Percentiles rank a stretch among this genome's conserved stretches.
These are phyloP conservation scores for Dactylellina leptospora DNA, from an alignment of 2,329 filamentous ascomycete genomes.

Conservation along the genomic window DNA sequence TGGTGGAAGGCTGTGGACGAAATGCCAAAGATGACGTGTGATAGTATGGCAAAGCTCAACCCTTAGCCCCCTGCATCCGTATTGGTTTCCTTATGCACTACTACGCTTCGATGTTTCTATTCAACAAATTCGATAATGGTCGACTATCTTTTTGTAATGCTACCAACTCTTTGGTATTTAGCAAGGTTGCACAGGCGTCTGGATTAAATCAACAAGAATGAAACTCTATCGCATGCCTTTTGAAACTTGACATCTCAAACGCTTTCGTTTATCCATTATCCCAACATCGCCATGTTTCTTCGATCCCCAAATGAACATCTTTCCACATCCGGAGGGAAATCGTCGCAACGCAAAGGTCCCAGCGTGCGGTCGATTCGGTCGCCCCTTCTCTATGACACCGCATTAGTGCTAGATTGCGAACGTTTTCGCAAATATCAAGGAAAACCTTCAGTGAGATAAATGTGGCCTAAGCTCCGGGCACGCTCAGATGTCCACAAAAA, in stretches of 20 bases:
- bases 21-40: constrained; percentile 51
- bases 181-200: too few species aligned
- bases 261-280: too few species aligned
- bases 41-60: constrained; percentile 42
- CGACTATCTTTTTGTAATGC: too few species aligned
- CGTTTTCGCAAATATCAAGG: constrained; percentile 30
- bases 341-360: constrained; percentile 29
- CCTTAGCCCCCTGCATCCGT: too few species aligned
- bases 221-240: too few species aligned
- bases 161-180: too few species aligned
- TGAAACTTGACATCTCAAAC: too few species aligned
- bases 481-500: neutral
- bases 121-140: too few species aligned
- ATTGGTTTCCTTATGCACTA: too few species aligned
- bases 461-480: neutral
- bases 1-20: constrained; percentile 40
- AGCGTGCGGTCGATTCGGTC: constrained; percentile 9
- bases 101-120: too few species aligned
- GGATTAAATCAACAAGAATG: too few species aligned
- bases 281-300: too few species aligned
- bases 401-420: constrained; percentile 28
- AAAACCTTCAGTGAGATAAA: neutral
- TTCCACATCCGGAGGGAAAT: neutral
- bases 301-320: constrained; percentile 1
- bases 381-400: neutral